phyloP scores from a whole-genome alignment of 441 rosid genomes.

The Corymbia calophylla region DNA sequence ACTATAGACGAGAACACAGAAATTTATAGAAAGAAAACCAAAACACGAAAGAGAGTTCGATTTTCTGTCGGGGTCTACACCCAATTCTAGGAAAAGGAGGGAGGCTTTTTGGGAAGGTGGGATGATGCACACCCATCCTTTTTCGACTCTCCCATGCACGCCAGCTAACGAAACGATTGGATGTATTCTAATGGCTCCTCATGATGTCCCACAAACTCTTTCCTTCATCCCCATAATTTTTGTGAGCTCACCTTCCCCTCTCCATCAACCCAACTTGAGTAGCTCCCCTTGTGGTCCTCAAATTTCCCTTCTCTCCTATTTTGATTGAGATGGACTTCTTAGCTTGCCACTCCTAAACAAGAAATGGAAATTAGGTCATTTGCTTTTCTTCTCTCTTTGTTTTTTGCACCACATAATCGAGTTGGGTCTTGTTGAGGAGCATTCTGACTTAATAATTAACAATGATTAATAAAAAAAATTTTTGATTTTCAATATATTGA shows the following conservation, averaged over 20 bases:
- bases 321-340: not conserved
- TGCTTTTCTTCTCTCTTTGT: not conserved
- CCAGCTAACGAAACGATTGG: not conserved
- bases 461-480: accelerated
- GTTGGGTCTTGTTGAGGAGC: not conserved
- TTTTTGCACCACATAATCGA: not conserved
- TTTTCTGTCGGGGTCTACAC: not conserved
- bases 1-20: not conserved
- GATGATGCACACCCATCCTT: not conserved
- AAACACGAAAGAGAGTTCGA: not conserved
- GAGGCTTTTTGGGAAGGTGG: not conserved
- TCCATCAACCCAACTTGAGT: not conserved
- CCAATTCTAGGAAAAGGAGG: not conserved
- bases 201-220: not conserved
- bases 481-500: accelerated
- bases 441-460: accelerated
- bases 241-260: not conserved
- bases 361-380: not conserved
- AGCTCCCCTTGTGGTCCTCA: not conserved
- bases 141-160: not conserved
- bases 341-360: not conserved
- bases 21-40: not conserved
- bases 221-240: not conserved
- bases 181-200: not conserved
- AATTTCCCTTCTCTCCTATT: not conserved